Conservation (phyloP, 2,329 filamentous ascomycete species). For the Nakataea oryzae region DNA sequence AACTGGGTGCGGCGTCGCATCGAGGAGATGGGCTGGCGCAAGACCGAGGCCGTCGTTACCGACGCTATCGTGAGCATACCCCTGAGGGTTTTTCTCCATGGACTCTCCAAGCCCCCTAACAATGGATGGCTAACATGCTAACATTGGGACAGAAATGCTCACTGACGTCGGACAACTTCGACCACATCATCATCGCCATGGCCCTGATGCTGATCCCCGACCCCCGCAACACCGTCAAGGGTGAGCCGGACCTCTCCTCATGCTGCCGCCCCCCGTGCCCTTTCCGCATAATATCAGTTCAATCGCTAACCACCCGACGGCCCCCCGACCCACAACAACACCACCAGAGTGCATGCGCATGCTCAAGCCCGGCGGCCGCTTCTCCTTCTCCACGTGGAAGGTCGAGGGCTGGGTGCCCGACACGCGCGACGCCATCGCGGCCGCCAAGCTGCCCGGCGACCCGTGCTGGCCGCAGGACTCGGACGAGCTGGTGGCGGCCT, state of each 20-base stretch:
- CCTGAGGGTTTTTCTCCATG: background rate
- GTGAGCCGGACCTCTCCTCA: background rate
- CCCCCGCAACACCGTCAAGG: background rate
- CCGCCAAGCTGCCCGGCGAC: background rate
- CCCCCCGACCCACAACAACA: background rate
- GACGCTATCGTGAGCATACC: background rate
- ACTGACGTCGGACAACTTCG: background rate
- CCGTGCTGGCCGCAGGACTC: background rate
- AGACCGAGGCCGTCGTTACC: background rate
- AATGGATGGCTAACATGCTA: too few relatives aligned
- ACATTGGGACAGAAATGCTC: background rate
- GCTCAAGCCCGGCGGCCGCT: background rate
- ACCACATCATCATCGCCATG: background rate
- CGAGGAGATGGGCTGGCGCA: background rate
- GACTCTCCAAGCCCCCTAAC: background rate
- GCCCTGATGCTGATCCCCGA: background rate
- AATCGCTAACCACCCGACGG: background rate
- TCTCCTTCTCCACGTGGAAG: background rate
- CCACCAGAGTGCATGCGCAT: background rate
- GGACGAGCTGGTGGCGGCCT: background rate
- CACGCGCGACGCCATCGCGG: background rate
- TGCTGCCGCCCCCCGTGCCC: background rate
- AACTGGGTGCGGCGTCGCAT: background rate
- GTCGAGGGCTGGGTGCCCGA: background rate
- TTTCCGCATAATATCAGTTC: background rate